phyloP scores from a whole-genome alignment of 495 filamentous ascomycete genomes.

The Stereocaulon alpinum region DNA sequence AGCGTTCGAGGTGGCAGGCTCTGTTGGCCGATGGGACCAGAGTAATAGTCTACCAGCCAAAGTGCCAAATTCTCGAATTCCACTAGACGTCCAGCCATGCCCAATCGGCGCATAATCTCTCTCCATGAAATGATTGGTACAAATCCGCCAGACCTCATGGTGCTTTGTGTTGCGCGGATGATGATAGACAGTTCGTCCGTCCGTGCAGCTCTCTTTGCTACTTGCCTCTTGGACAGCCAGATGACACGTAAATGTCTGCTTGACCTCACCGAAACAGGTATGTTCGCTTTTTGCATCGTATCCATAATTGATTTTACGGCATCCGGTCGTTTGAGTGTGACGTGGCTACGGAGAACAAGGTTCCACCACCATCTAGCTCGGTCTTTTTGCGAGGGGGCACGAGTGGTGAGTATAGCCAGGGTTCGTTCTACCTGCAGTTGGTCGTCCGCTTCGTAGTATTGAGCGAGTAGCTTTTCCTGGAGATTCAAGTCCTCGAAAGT shows the following conservation, averaged over 20 bases:
- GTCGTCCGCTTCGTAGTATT: conserved; percentile 40
- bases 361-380: conserved; percentile 29
- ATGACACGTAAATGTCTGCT: conserved; percentile 14
- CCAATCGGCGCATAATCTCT: conserved; percentile 39
- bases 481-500: conserved; percentile 51
- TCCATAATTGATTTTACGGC: conserved; percentile 20
- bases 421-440: conserved; percentile 45
- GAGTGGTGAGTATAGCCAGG: conserved; percentile 35
- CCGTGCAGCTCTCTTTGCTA: conserved; percentile 5
- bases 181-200: conserved; percentile 22
- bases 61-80: conserved; percentile 33
- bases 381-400: conserved; percentile 17
- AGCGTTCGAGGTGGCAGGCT: neutral
- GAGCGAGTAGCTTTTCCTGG: conserved; percentile 46
- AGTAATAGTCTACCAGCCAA: conserved; percentile 37
- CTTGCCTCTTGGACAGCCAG: conserved; percentile 18
- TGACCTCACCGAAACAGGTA: conserved; percentile 18
- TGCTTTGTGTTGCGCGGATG: conserved; percentile 27
- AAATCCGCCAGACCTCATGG: conserved; percentile 25
- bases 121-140: conserved; percentile 34
- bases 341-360: conserved; percentile 29
- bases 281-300: conserved; percentile 21
- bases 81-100: conserved; percentile 34
- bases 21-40: conserved; percentile 8
- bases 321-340: conserved; percentile 17